Evolutionary conservation across 768 basidiomycete species (phyloP).

Genomic region (Xanthoconium stramineum): DNA sequence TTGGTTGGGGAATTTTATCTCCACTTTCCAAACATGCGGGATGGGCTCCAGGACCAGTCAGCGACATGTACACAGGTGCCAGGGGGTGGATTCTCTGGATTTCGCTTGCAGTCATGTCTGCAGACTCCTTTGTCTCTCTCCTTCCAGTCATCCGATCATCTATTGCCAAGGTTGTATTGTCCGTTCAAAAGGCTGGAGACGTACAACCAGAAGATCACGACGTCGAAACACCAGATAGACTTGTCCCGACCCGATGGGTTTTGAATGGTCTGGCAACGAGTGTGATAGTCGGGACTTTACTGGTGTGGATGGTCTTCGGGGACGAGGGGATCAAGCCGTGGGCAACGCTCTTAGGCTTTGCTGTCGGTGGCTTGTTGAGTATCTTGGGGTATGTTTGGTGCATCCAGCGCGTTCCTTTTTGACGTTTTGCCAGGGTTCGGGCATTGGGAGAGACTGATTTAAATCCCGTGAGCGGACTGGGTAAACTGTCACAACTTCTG

Average conservation of each 20-base stretch:
- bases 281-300: slow-evolving; percentile 62
- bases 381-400: slow-evolving; percentile 68
- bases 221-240: slow-evolving; percentile 70
- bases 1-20: slow-evolving; percentile 93
- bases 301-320: slow-evolving; percentile 91
- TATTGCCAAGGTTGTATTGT: slow-evolving; percentile 33
- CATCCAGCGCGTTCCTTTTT: slow-evolving; percentile 1
- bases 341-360: slow-evolving; percentile 86
- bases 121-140: slow-evolving; percentile 85
- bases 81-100: slow-evolving; percentile 98
- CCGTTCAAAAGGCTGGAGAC: slow-evolving; percentile 24
- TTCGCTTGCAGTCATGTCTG: slow-evolving; percentile 92
- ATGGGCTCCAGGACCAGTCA: slow-evolving; percentile 94
- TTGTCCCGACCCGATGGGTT: slow-evolving; percentile 83
- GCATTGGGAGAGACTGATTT: slow-evolving; percentile 96
- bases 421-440: slow-evolving; percentile 58
- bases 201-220: slow-evolving; percentile 46
- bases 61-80: slow-evolving; percentile 83
- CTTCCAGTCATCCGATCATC: slow-evolving; percentile 68
- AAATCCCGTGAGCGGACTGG: slow-evolving; percentile 88
- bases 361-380: slow-evolving; percentile 79
- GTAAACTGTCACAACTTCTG: slow-evolving; percentile 91
- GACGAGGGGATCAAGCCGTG: slow-evolving; percentile 90
- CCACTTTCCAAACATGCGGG: slow-evolving; percentile 77
- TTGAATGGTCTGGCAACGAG: slow-evolving; percentile 59